Percentiles rank a stretch among this genome's conserved stretches.
phyloP scores from a whole-genome alignment of 2,329 filamentous ascomycete genomes.

The Phaeomoniella chlamydospora region DNA sequence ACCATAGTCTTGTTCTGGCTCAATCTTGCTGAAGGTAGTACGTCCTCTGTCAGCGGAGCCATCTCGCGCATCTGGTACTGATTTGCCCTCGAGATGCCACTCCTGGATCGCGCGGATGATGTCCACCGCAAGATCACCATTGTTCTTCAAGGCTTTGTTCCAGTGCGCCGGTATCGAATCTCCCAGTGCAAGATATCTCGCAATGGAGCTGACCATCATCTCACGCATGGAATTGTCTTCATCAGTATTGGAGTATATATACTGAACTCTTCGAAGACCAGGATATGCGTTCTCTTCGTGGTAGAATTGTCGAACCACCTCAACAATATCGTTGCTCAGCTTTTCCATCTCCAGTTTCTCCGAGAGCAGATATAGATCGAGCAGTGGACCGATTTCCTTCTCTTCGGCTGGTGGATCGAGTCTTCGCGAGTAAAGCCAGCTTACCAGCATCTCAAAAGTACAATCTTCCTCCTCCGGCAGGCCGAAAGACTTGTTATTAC shows the following conservation, averaged over 20 bases:
- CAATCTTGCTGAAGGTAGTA: constrained; percentile 9
- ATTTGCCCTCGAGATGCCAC: constrained; percentile 34
- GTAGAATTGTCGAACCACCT: constrained; percentile 35
- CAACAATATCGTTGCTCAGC: constrained; percentile 33
- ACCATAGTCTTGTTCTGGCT: constrained; percentile 6
- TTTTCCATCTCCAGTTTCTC: constrained; percentile 36
- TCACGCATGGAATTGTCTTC: constrained; percentile 32
- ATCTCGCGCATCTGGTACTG: constrained; percentile 33
- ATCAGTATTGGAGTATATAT: constrained; percentile 35
- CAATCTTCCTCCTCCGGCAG: constrained; percentile 38
- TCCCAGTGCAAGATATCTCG: constrained; percentile 33
- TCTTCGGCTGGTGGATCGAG: constrained; percentile 34
- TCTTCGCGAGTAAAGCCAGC: constrained; percentile 36
- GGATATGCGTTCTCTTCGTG: constrained; percentile 37
- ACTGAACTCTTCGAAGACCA: constrained; percentile 36
- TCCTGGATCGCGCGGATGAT: constrained; percentile 39
- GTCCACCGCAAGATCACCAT: constrained; percentile 40
- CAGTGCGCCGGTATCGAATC: constrained; percentile 36
- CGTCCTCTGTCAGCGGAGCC: constrained; percentile 7
- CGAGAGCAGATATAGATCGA: constrained; percentile 40
- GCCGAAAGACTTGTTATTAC: constrained; percentile 21
- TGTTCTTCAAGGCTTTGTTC: constrained; percentile 39
- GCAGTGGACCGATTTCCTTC: constrained; percentile 32
- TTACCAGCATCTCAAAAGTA: constrained; percentile 36
- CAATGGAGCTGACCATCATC: constrained; percentile 33